These are phyloP conservation scores for Dactylellina parvicollis DNA, from an alignment of 2,329 filamentous ascomycete species.

Conservation along the genomic window DNA sequence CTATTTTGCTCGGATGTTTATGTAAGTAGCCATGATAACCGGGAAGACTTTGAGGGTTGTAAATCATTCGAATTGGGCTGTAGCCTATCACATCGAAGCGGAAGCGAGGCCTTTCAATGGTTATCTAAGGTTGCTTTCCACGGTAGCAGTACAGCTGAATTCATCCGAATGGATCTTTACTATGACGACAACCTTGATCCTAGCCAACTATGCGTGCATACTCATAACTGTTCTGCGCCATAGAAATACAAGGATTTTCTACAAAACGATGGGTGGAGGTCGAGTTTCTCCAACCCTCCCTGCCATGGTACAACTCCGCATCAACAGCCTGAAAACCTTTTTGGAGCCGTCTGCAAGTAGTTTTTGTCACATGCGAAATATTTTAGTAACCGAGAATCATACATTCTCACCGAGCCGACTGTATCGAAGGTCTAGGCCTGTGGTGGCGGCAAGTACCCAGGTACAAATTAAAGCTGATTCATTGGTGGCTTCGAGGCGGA, in stretches of 20 bases:
- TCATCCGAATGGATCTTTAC: neutral
- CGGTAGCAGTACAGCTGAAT: too few relatives aligned
- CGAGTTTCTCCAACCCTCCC: too few relatives aligned
- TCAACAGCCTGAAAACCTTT: neutral
- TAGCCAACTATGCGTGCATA: too few relatives aligned
- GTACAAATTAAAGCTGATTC: neutral
- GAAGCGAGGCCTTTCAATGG: conserved; percentile 16
- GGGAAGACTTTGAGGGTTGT: neutral
- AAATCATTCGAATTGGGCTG: neutral
- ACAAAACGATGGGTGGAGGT: too few relatives aligned
- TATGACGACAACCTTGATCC: too few relatives aligned
- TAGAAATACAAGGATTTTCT: too few relatives aligned
- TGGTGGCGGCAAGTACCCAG: neutral
- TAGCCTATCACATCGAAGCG: conserved; percentile 18
- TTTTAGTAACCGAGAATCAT: neutral
- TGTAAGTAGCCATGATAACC: conserved; percentile 18
- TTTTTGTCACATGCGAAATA: conserved; percentile 16
- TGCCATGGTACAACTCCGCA: neutral
- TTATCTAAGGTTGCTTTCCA: too few relatives aligned
- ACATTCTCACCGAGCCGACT: neutral
- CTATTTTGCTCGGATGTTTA: conserved; percentile 20
- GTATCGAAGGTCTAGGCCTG: conserved; percentile 6
- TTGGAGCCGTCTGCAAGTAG: neutral
- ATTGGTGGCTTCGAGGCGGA: neutral
- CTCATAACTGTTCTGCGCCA: too few relatives aligned